phyloP scores from a whole-genome alignment of 148 eudicot species.

The Camellia sinensis region DNA sequence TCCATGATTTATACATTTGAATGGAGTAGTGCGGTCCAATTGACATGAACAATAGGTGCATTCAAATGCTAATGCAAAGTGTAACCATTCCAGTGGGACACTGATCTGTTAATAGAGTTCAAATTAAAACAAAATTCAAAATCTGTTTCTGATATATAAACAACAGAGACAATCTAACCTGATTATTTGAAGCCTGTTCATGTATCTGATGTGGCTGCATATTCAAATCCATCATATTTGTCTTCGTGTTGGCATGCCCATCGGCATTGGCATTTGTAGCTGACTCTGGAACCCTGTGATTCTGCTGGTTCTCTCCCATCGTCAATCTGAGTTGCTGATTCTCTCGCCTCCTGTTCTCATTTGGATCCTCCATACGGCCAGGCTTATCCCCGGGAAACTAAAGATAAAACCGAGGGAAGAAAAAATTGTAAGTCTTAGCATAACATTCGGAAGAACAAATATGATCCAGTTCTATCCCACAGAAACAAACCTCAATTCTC shows the following conservation, averaged over 20 bases:
- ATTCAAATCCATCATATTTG: conserved; percentile 45
- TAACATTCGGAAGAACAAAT: conserved; percentile 5
- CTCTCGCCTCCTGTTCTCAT: conserved; percentile 19
- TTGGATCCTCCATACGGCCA: conserved; percentile 31
- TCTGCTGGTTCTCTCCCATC: conserved; percentile 20
- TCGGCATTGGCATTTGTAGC: conserved; percentile 14
- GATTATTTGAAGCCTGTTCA: conserved; percentile 30
- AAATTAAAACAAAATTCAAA: not conserved
- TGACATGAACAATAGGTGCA: too few species aligned
- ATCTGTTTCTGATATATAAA: not conserved
- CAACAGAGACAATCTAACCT: conserved; percentile 21
- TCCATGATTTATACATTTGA: too few species aligned
- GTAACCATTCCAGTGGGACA: not conserved
- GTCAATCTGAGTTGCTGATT: conserved; percentile 16
- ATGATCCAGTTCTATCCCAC: conserved; percentile 9
- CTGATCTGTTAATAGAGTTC: not conserved
- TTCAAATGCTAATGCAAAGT: not conserved
- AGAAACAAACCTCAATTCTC: conserved; percentile 72
- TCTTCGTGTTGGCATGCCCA: conserved; percentile 23
- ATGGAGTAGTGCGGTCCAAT: too few species aligned
- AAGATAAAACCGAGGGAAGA: conserved; percentile 8
- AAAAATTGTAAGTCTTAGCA: conserved; percentile 7
- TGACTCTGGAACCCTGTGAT: conserved; percentile 19
- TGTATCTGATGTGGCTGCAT: conserved; percentile 33
- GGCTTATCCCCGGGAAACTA: conserved; percentile 75